Percentiles rank a stretch among this genome's conserved stretches.
Evolutionary conservation across 495 filamentous ascomycete species (phyloP).

Genomic region (Xylaria cubensis): DNA sequence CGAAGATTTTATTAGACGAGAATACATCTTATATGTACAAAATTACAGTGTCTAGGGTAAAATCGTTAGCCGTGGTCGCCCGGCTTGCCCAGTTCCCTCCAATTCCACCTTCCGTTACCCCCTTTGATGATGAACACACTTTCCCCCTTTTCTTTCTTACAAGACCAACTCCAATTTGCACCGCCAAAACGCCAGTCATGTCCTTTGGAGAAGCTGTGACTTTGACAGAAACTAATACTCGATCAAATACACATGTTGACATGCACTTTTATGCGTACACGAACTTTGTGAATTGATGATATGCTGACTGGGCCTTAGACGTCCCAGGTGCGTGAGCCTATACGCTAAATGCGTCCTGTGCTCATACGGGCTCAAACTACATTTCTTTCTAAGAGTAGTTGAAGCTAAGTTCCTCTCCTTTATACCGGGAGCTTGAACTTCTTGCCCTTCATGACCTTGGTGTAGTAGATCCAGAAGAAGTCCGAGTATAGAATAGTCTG

Average conservation of each 20-base stretch:
- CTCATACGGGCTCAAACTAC: background rate
- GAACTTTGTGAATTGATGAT: background rate
- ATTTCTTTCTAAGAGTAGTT: background rate
- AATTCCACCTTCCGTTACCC: conserved; percentile 16
- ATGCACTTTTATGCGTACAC: conserved; percentile 68
- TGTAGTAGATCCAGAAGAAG: conserved; percentile 99
- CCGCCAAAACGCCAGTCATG: conserved; percentile 43
- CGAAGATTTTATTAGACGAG: conserved; percentile 33
- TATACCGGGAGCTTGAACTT: conserved; percentile 88
- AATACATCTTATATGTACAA: conserved; percentile 35
- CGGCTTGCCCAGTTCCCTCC: background rate
- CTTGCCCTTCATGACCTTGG: conserved; percentile 87
- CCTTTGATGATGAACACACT: conserved; percentile 22
- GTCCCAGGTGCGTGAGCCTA: background rate
- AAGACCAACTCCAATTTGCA: conserved; percentile 28
- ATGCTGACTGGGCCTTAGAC: background rate
- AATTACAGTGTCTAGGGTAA: conserved; percentile 31
- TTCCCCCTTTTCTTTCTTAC: conserved; percentile 23
- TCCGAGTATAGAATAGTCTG: conserved; percentile 97
- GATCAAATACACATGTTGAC: conserved; percentile 57
- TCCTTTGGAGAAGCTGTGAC: conserved; percentile 38
- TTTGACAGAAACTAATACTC: conserved; percentile 28
- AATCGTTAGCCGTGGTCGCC: conserved; percentile 17
- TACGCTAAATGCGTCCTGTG: background rate
- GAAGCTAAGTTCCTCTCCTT: conserved; percentile 21